These are phyloP conservation scores for Calonectria naviculata DNA, from an alignment of 2,329 filamentous ascomycete species.

Conservation along the genomic window DNA sequence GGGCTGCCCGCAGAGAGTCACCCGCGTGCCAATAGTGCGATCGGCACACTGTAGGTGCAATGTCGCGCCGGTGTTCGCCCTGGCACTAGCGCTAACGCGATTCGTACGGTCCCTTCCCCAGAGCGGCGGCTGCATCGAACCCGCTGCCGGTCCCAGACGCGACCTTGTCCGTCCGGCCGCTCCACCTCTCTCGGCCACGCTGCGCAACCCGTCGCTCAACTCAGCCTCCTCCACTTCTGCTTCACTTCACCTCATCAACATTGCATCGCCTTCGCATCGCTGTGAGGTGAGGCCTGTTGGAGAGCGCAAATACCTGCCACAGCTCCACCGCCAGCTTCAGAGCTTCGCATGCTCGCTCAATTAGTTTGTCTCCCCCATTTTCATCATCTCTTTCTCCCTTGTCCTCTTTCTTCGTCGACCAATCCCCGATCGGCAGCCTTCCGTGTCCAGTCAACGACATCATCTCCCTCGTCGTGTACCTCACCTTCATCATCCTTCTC, in stretches of 20 bases:
- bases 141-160: conserved; percentile 32
- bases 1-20: neutral
- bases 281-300: conserved; percentile 35
- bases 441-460: conserved; percentile 36
- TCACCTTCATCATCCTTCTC: conserved; percentile 19
- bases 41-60: neutral
- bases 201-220: conserved; percentile 36
- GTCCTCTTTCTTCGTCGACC: conserved; percentile 33
- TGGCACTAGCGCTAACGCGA: conserved; percentile 9
- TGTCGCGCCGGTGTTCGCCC: neutral
- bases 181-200: conserved; percentile 26
- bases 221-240: conserved; percentile 42
- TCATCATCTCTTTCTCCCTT: conserved; percentile 33
- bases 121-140: conserved; percentile 25
- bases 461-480: conserved; percentile 24
- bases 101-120: conserved; percentile 19
- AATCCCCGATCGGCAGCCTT: conserved; percentile 37
- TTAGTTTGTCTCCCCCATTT: conserved; percentile 49
- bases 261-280: conserved; percentile 24
- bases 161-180: conserved; percentile 19
- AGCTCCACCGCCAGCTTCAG: conserved; percentile 36
- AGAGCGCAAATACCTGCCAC: conserved; percentile 36
- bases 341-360: conserved; percentile 44
- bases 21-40: neutral
- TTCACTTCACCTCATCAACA: conserved; percentile 33